Evolutionary conservation across 2,329 filamentous ascomycete genomes (phyloP).

Genomic region (Fusarium torulosum): DNA sequence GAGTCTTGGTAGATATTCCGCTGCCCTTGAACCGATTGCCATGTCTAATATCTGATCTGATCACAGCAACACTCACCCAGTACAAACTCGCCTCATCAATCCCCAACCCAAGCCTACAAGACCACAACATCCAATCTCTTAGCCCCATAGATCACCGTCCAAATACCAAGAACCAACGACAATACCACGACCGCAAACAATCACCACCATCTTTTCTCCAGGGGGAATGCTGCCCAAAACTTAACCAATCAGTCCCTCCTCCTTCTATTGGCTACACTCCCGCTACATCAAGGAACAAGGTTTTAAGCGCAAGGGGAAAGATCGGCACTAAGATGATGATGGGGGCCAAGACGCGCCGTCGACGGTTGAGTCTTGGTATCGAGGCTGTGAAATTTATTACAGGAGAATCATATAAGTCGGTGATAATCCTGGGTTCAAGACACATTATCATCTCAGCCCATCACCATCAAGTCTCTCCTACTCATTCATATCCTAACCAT

Average conservation of each 20-base stretch:
- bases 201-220: neutral
- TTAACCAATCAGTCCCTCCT: neutral
- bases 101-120: no score
- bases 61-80: neutral
- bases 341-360: neutral
- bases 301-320: neutral
- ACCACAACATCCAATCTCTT: neutral
- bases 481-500: neutral
- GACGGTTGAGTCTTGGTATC: neutral
- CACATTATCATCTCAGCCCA: neutral
- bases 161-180: neutral
- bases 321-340: conserved; percentile 1
- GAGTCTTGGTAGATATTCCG: neutral
- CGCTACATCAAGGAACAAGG: neutral
- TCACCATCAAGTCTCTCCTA: neutral
- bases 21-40: neutral
- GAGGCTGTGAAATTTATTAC: neutral
- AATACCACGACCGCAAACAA: neutral
- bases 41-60: neutral
- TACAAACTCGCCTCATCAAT: neutral
- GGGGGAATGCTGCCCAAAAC: neutral
- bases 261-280: neutral
- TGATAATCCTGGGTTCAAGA: neutral
- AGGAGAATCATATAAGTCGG: conserved; percentile 9
- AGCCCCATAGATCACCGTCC: neutral